These are phyloP conservation scores for Vitis hybrid DNA, from an alignment of 177 flowering plant species.

Conservation along the genomic window DNA sequence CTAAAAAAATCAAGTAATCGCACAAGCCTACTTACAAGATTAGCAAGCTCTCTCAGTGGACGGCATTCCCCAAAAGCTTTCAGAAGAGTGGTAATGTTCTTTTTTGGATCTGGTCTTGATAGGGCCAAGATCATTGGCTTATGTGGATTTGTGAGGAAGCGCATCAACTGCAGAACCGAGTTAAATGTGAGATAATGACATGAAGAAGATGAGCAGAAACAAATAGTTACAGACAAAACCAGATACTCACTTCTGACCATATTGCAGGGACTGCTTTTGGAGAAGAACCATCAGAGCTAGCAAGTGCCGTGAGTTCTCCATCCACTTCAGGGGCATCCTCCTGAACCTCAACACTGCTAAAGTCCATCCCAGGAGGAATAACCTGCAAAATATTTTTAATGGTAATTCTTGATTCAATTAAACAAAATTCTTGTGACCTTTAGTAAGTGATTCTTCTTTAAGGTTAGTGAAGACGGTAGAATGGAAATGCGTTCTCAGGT, in stretches of 20 bases:
- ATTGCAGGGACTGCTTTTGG: conserved; percentile 79
- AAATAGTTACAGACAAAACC: background rate
- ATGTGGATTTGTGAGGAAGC: conserved; percentile 93
- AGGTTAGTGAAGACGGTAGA: no score
- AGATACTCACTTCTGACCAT: conserved; percentile 80
- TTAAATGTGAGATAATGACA: background rate
- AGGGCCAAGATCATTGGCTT: conserved; percentile 94
- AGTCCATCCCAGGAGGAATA: conserved; percentile 99
- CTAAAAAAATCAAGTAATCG: background rate
- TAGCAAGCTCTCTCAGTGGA: conserved; percentile 87
- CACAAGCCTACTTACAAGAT: conserved; percentile 65
- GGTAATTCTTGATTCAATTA: background rate
- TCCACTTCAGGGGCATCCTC: conserved; percentile 75
- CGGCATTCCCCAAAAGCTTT: conserved; percentile 97
- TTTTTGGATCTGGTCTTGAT: conserved; percentile 96
- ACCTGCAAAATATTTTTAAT: conserved; percentile 47
- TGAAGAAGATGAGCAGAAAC: background rate
- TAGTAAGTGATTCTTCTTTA: no score
- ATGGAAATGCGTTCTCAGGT: no score
- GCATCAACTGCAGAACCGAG: conserved; percentile 64
- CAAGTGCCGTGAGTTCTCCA: conserved; percentile 63
- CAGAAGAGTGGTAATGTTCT: conserved; percentile 88
- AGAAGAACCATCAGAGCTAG: conserved; percentile 61
- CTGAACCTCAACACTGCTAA: conserved; percentile 77
- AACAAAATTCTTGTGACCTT: no score